A percentile compares a stretch with the other conserved stretches of the same genome.
Conservation (phyloP, 805 yeast species). For the Geotrichum ghanense region DNA sequence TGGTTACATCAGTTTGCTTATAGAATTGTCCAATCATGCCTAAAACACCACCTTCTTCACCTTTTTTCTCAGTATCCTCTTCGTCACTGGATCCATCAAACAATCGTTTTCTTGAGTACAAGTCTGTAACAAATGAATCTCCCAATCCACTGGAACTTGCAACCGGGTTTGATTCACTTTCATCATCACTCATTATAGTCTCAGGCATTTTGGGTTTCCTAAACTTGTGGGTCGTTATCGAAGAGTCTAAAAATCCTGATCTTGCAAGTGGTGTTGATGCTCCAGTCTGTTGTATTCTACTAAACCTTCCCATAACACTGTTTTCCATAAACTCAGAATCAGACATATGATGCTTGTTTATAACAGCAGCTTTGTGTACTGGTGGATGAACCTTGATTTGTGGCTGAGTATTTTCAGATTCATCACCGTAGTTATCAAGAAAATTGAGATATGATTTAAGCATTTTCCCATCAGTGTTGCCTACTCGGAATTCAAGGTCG, state of each 20-base stretch:
- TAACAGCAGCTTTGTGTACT: not conserved
- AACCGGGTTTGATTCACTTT: slow-evolving; percentile 12
- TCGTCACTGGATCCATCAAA: slow-evolving; percentile 25
- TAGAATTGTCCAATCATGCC: slow-evolving; percentile 77
- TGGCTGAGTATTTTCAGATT: slow-evolving; percentile 4
- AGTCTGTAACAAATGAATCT: not conserved
- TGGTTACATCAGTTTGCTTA: slow-evolving; percentile 27
- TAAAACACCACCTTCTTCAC: slow-evolving; percentile 43
- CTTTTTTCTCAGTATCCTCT: slow-evolving; percentile 26
- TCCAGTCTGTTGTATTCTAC: slow-evolving; percentile 11
- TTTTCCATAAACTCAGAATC: slow-evolving; percentile 12
- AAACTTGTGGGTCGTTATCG: not conserved
- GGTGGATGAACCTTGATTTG: not conserved
- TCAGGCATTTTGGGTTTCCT: slow-evolving; percentile 4
- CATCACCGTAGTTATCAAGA: slow-evolving; percentile 62
- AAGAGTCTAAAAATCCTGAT: slow-evolving; percentile 3
- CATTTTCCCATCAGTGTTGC: slow-evolving; percentile 71
- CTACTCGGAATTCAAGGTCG: slow-evolving; percentile 19
- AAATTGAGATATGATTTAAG: slow-evolving; percentile 81
- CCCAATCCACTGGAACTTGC: slow-evolving; percentile 3
- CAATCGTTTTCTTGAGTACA: not conserved
- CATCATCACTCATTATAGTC: slow-evolving; percentile 3
- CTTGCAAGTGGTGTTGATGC: not conserved
- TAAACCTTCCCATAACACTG: slow-evolving; percentile 25
- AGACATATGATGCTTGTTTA: not conserved